Percentiles rank a stretch among this genome's conserved stretches.
Evolutionary conservation across 257 asterid species (phyloP).

Genomic region (Leonotis leonurus): DNA sequence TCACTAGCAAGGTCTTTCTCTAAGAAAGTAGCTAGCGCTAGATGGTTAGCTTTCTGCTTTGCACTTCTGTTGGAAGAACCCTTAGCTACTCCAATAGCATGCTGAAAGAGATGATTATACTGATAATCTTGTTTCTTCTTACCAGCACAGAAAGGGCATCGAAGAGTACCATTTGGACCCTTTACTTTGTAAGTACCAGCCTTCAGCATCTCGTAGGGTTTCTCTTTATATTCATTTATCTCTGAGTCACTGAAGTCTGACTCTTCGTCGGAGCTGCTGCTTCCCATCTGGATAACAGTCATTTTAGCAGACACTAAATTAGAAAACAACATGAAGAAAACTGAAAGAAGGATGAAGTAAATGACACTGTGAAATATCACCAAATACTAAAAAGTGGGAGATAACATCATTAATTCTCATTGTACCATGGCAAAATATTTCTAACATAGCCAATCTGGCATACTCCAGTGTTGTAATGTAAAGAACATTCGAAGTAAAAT

Average conservation of each 20-base stretch:
- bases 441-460: too few species aligned
- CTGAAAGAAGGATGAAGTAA: neutral
- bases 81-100: slow-evolving; percentile 79
- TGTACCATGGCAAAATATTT: neutral
- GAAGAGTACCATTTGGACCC: slow-evolving; percentile 70
- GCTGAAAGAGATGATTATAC: slow-evolving; percentile 75
- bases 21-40: slow-evolving; percentile 59
- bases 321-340: neutral
- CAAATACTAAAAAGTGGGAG: neutral
- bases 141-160: slow-evolving; percentile 96
- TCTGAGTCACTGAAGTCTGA: slow-evolving; percentile 86
- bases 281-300: slow-evolving; percentile 47
- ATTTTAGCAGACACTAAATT: neutral
- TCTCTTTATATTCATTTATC: slow-evolving; percentile 62
- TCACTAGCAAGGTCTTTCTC: slow-evolving; percentile 42
- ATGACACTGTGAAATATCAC: slow-evolving; percentile 5
- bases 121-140: slow-evolving; percentile 89
- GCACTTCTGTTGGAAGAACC: slow-evolving; percentile 59
- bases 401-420: neutral
- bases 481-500: too few species aligned
- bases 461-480: too few species aligned
- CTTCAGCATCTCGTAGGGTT: slow-evolving; percentile 63
- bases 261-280: slow-evolving; percentile 73
- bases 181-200: slow-evolving; percentile 63
- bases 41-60: slow-evolving; percentile 70